These are phyloP conservation scores for Aspergillus thermomutatus DNA, from an alignment of 2,329 filamentous ascomycete species.

Conservation along the genomic window DNA sequence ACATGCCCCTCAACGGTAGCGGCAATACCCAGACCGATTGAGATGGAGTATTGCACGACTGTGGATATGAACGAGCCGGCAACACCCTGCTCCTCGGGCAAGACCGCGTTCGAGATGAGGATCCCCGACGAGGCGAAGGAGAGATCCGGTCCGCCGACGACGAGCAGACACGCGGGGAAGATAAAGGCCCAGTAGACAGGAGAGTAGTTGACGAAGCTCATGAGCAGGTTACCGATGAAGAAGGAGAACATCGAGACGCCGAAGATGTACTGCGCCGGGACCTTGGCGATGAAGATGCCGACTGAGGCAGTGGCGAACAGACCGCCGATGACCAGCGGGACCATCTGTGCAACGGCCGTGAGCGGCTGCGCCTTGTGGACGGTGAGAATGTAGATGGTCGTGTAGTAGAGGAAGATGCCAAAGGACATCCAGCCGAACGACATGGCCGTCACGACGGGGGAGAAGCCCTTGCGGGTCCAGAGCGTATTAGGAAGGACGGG, in stretches of 20 bases:
- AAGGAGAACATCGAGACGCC: constrained; percentile 36
- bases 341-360: constrained; percentile 16
- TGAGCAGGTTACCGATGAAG: constrained; percentile 33
- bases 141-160: constrained; percentile 31
- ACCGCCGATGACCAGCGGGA: constrained; percentile 22
- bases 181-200: constrained; percentile 14
- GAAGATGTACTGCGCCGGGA: constrained; percentile 36
- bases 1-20: constrained; percentile 41
- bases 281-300: constrained; percentile 28
- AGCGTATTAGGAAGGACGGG: constrained; percentile 11
- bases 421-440: constrained; percentile 25
- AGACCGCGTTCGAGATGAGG: constrained; percentile 37
- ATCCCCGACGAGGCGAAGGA: constrained; percentile 40
- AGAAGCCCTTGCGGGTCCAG: constrained; percentile 32
- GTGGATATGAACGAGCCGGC: constrained; percentile 38
- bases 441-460: constrained; percentile 8
- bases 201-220: constrained; percentile 10
- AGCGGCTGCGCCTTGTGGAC: constrained; percentile 15
- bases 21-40: constrained; percentile 41
- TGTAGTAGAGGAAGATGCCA: constrained; percentile 32
- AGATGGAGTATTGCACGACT: constrained; percentile 43
- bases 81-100: constrained; percentile 40
- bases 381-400: constrained; percentile 22
- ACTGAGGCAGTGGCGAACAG: constrained; percentile 15
- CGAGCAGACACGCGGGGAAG: constrained; percentile 11